Conservation (phyloP, 768 basidiomycete species). For the Amanita thiersii region DNA sequence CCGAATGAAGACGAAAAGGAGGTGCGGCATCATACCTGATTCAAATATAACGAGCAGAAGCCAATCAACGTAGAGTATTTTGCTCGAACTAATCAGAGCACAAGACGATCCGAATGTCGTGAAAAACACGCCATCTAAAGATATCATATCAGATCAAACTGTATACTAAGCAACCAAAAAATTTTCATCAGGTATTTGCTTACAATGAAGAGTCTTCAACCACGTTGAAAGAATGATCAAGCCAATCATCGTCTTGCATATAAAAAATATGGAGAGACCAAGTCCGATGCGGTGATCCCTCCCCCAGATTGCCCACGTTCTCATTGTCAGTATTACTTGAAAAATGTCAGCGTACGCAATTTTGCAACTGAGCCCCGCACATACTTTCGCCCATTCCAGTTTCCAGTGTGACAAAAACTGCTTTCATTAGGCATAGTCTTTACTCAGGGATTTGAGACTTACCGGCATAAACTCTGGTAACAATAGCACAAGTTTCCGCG, state of each 20-base stretch:
- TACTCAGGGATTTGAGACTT: neutral
- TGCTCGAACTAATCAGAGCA: neutral
- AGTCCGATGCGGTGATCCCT: neutral
- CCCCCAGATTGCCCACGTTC: conserved; percentile 7
- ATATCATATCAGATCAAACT: neutral
- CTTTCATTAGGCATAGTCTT: neutral
- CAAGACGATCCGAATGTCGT: too few relatives aligned
- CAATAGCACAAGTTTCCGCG: neutral
- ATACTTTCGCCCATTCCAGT: conserved; percentile 6
- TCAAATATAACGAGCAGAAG: conserved; percentile 1
- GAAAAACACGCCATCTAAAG: neutral
- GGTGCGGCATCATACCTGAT: too few relatives aligned
- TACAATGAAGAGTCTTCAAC: neutral
- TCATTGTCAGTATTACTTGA: conserved; percentile 4
- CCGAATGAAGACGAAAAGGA: too few relatives aligned
- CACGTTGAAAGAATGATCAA: neutral
- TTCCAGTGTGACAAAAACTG: conserved; percentile 2
- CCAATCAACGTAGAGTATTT: neutral
- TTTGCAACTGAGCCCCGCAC: neutral
- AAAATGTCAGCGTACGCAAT: neutral
- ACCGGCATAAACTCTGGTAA: conserved; percentile 4
- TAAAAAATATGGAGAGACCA: neutral
- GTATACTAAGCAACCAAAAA: neutral
- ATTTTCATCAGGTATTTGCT: too few relatives aligned
- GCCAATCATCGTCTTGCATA: neutral